Base-by-base conservation (phyloP, 371 early-diverging fungal genomes). In the Coemansia linderi region DNA sequence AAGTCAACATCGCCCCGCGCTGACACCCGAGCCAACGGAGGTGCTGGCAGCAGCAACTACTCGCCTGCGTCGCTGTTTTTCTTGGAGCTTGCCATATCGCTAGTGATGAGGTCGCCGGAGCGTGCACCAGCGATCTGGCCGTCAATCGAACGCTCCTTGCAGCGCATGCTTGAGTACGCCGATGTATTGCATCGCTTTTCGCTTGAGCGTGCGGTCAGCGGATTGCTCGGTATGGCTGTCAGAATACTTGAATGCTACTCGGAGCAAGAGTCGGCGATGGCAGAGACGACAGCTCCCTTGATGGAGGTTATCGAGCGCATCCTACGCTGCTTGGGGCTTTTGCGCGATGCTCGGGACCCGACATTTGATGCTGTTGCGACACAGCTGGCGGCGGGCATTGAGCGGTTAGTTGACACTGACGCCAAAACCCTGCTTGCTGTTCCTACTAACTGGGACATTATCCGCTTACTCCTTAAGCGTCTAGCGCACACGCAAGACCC, bases 191-290 rank as follows among this genome's bases (percentile, higher is more conserved):
- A 91, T 69, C 84, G 84, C 1, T 70, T 90, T 61, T 78, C 90
- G 22, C 85, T 93, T 8, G 92, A 94, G 72, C 84, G 93, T n/a
- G 86, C 90, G 0, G 91, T 92, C 1, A 89, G 90, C 13, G 92
- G 88, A 0, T 73, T 94, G 27, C 69, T 95, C 64, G 74, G 89
- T 61, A 82, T 95, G 15, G 87, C 91, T 39, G 64, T 43, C 6
- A 59, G 54, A 10, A 31, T 66, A 24, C 33, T 71, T 7, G 74
- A 77, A 12, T 2, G 6, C 29, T 54, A 48, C 59, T 17, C 56
- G 10, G 33, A 39, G 12, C 61, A 60, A 3, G 75, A 70, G 9
- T n/a, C 39, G 29, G 61, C 50, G 29, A 57, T 43, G 31, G 33
- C 17, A 31, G 63, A 63, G 33, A 29, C 37, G 10, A 24, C 71